Percentiles rank a stretch among this genome's conserved stretches.
Conservation (phyloP, 2,329 filamentous ascomycete genomes). For the Sporothrix euskadiensis region DNA sequence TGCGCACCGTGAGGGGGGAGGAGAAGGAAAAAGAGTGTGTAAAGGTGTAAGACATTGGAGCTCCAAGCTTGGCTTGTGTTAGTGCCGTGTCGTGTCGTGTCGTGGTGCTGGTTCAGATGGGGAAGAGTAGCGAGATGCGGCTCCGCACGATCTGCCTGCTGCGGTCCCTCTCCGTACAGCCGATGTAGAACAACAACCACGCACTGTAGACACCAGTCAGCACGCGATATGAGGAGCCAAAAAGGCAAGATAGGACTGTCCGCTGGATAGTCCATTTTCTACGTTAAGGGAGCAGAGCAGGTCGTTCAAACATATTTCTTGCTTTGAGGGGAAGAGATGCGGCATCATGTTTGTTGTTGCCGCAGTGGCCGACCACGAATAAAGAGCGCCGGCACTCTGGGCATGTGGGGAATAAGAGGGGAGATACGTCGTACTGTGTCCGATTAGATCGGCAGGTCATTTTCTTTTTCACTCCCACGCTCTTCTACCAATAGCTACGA, state of each 20-base stretch:
- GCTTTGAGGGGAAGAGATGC: not conserved
- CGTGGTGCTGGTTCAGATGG: conserved; percentile 6
- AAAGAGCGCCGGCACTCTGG: not conserved
- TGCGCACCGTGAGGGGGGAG: not conserved
- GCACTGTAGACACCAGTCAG: not conserved
- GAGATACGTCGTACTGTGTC: not conserved
- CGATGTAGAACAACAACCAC: conserved; percentile 6
- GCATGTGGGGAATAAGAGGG: not conserved
- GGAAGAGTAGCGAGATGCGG: conserved; percentile 18
- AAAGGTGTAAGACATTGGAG: no score
- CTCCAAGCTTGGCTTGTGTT: conserved; percentile 4
- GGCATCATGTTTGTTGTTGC: not conserved
- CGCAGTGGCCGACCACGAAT: not conserved
- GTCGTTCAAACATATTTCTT: not conserved
- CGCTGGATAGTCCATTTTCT: not conserved
- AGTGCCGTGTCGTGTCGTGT: not conserved
- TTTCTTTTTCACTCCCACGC: not conserved
- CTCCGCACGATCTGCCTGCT: conserved; percentile 21
- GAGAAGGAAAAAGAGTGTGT: not conserved
- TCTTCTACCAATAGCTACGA: not conserved
- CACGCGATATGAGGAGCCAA: not conserved
- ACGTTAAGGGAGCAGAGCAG: not conserved
- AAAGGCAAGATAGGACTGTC: not conserved
- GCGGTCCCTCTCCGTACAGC: conserved; percentile 20
- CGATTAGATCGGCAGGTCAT: not conserved